phyloP scores from a whole-genome alignment of 108 stramenopile genomes.

The Skeletonema menzelii region DNA sequence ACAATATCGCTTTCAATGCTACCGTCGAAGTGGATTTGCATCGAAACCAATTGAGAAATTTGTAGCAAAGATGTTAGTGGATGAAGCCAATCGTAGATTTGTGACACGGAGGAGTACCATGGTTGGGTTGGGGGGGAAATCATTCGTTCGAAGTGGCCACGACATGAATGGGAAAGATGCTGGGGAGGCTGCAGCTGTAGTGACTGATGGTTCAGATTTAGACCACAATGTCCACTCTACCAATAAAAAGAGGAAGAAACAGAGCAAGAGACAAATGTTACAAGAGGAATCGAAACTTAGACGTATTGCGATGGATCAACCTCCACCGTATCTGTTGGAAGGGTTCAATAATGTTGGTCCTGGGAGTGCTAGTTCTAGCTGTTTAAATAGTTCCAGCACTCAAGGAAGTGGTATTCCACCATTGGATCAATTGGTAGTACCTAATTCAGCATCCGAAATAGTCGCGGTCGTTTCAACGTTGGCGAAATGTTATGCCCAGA shows the following conservation, averaged over 20 bases:
- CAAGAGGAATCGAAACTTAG: slow-evolving; percentile 43
- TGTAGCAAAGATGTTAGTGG: slow-evolving; percentile 35
- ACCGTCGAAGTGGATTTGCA: slow-evolving; percentile 47
- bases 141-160: not conserved
- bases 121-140: slow-evolving; percentile 24
- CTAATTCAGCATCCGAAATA: slow-evolving; percentile 68
- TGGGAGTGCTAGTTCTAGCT: not conserved
- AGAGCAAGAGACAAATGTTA: slow-evolving; percentile 34
- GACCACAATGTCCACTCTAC: not conserved
- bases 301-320: slow-evolving; percentile 39
- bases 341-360: not conserved
- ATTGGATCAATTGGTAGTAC: slow-evolving; percentile 67
- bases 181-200: not conserved
- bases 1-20: slow-evolving; percentile 46
- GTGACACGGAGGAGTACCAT: slow-evolving; percentile 11
- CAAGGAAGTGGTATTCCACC: not conserved
- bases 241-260: slow-evolving; percentile 20
- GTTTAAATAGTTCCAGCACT: not conserved
- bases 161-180: not conserved
- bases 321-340: slow-evolving; percentile 15
- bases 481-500: slow-evolving; percentile 82
- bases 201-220: slow-evolving; percentile 14
- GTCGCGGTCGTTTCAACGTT: slow-evolving; percentile 66
- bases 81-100: slow-evolving; percentile 28
- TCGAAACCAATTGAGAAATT: slow-evolving; percentile 36